A percentile compares a stretch with the other conserved stretches of the same genome.
phyloP scores from a whole-genome alignment of 768 basidiomycete genomes.

The Lactarius akahatsu region DNA sequence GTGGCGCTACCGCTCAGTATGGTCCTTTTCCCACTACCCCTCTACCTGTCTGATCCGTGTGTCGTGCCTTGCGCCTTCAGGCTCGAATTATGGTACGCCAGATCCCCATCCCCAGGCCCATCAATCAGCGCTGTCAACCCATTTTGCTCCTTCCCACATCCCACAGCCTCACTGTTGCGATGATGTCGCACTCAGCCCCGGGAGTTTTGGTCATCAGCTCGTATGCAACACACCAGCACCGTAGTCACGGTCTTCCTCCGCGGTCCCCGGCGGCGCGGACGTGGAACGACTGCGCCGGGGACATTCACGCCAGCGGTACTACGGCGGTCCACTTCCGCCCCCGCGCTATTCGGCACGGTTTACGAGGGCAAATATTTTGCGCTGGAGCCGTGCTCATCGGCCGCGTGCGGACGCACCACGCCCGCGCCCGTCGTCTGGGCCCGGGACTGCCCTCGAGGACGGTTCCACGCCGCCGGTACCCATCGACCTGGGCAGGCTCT shows the following conservation, averaged over 20 bases:
- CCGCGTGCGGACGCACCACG: neutral
- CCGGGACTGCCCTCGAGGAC: no score
- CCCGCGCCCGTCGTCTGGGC: no score
- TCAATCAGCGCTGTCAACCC: no score
- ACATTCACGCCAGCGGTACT: neutral
- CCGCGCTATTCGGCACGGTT: neutral
- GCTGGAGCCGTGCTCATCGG: neutral
- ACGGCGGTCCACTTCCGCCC: no score
- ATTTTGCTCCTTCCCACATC: neutral
- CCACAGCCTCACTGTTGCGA: conserved; percentile 45
- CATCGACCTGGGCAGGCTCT: neutral
- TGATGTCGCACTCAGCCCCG: conserved; percentile 64
- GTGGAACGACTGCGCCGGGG: neutral
- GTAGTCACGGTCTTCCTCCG: neutral
- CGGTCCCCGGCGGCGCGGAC: neutral
- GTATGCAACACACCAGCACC: neutral
- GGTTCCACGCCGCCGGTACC: neutral
- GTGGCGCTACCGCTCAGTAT: conserved; percentile 40
- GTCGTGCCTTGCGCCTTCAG: neutral
- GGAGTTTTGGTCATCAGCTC: neutral
- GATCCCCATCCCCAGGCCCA: no score
- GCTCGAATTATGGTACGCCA: conserved; percentile 15
- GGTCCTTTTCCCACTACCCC: neutral
- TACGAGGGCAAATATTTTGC: neutral
- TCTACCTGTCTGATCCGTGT: neutral